Percentiles rank a stretch among this genome's conserved stretches.
Evolutionary conservation across 257 asterid species (phyloP).

Genomic region (Capsicum rhomboideum): DNA sequence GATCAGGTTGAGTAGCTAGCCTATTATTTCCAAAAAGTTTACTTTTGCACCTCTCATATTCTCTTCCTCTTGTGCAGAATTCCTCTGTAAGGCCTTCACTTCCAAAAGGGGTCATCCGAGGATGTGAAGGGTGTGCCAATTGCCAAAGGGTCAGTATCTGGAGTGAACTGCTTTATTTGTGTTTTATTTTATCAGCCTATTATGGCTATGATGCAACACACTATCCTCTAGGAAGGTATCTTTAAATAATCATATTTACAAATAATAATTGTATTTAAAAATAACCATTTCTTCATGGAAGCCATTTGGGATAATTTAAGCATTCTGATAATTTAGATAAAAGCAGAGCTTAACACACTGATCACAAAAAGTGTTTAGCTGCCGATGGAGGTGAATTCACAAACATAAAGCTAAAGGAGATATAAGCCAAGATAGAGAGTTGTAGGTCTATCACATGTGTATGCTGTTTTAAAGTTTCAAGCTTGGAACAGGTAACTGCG

Average conservation of each 20-base stretch:
- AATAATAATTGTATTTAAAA: background rate
- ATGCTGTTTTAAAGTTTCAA: slow-evolving; percentile 9
- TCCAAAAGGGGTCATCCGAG: slow-evolving; percentile 82
- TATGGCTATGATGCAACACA: background rate
- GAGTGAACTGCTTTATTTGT: background rate
- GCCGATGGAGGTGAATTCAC: background rate
- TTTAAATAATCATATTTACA: background rate
- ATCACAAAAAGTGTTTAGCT: background rate
- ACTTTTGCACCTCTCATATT: background rate
- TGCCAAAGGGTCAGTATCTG: slow-evolving; percentile 70
- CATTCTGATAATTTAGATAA: background rate
- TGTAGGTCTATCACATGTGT: slow-evolving; percentile 5
- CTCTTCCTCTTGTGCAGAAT: slow-evolving; percentile 29
- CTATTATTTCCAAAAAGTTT: background rate
- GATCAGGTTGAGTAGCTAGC: slow-evolving; percentile 60
- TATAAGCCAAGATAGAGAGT: background rate
- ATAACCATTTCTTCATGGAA: background rate
- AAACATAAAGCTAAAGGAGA: background rate
- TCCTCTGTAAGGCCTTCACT: slow-evolving; percentile 29
- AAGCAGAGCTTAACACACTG: background rate
- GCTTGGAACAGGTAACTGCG: slow-evolving; percentile 64
- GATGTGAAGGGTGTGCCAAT: slow-evolving; percentile 69
- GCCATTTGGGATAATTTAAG: background rate
- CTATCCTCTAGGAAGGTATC: background rate
- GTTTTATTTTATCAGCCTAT: background rate